Conservation (phyloP, 148 eudicot species). For the Amaranthus hypochondriacus region DNA sequence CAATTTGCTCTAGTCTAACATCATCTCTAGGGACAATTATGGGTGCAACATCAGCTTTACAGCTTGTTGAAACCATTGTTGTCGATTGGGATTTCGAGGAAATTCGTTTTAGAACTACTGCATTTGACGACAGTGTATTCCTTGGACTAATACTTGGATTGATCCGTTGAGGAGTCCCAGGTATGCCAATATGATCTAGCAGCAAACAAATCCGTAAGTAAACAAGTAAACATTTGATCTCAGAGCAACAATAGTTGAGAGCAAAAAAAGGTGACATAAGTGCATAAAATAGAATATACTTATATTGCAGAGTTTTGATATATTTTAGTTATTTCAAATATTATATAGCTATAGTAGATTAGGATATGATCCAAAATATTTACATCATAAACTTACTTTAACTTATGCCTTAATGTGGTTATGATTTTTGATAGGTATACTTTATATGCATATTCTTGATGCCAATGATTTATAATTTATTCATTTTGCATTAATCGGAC, state of each 20-base stretch:
- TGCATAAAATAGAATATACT: background rate
- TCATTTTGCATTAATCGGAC: no score
- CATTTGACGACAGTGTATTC: constrained; percentile 37
- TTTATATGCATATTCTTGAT: no score
- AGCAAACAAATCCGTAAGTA: constrained; percentile 16
- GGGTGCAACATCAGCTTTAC: constrained; percentile 56
- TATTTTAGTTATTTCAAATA: no score
- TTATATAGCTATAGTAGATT: no score
- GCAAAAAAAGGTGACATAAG: background rate
- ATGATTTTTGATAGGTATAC: no score
- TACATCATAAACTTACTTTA: no score
- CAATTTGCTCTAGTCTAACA: constrained; percentile 58
- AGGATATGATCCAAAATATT: no score
- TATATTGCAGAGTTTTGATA: no score
- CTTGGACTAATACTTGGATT: constrained; percentile 52
- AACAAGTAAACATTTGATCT: constrained; percentile 16
- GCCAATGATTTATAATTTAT: no score
- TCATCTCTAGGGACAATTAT: constrained; percentile 81
- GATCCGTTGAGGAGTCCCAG: constrained; percentile 68
- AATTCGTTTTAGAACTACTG: constrained; percentile 52
- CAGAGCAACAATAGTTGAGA: background rate
- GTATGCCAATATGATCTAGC: constrained; percentile 56
- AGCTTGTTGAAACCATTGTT: constrained; percentile 39
- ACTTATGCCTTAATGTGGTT: no score
- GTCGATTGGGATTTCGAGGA: constrained; percentile 48